Base-by-base conservation (phyloP, 192 early-diverging fungal genomes). In the Backusella macrospora region DNA sequence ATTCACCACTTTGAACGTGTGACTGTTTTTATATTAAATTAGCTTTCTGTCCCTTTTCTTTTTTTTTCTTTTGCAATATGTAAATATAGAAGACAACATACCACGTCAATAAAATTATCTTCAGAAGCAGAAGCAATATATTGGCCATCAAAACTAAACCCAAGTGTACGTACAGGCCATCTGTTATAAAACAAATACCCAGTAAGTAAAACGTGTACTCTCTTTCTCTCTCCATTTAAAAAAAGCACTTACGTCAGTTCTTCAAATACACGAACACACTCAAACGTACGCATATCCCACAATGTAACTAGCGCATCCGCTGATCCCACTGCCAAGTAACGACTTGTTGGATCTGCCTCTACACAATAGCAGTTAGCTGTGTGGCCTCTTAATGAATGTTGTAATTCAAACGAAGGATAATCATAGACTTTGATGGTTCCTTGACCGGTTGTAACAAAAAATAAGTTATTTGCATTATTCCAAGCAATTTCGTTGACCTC, bases 401-500 rank as follows among this genome's bases (percentile, higher is more conserved):
- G 29, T 13, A 77, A 83, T 13, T 84, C 81, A 66, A 95, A 82
- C 0, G 84, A 83, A 5, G 90, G 92, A 71, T 89, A 92, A 16
- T 88, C 85, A n/a, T 92, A 81, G 5, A 94, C 80, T 64, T 87
- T 85, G 40, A 94, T 82, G 4, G 85, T 87, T 8, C 92, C 93
- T 63, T 90, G 84, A 7, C 94, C 94, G 1, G 92, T 93, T 4
- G 94, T 93, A 45, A 95, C 80, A 68, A 86, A 90, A 74, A 95
- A 95, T 26, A 92, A 75, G 65, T 91, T 82, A 26, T 89, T 89
- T 45, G 87, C 82, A 62, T 85, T 85, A 46, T 93, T 91, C 94
- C 94, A 95, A 29, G 87, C 82, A 38, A 95, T 93, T 79, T 94
- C 93, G 73, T 95, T 95, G 37, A 94, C 86, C 74, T 90, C 90